phyloP scores from a whole-genome alignment of 805 yeast genomes.

The Yamadazyma laniorum region DNA sequence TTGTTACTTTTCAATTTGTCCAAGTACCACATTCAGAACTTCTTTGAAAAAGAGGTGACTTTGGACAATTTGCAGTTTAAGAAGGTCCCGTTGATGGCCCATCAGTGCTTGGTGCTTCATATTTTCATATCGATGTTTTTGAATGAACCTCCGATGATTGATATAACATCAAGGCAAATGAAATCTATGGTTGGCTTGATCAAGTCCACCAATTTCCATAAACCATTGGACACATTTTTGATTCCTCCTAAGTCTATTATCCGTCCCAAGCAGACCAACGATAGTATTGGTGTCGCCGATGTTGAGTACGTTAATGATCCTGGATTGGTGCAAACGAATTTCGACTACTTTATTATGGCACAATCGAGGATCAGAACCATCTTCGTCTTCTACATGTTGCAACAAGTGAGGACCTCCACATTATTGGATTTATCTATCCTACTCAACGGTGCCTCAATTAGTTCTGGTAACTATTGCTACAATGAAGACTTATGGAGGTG shows the following conservation, averaged over 20 bases:
- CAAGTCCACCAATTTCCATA: conserved; percentile 50
- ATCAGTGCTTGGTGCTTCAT: conserved; percentile 55
- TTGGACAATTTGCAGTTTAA: conserved; percentile 47
- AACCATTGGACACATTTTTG: conserved; percentile 46
- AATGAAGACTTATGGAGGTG: conserved; percentile 62
- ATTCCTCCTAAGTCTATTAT: conserved; percentile 36
- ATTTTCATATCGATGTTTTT: conserved; percentile 56
- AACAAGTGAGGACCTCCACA: conserved; percentile 43
- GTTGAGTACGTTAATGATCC: conserved; percentile 6
- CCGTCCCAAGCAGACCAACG: not conserved
- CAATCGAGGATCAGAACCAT: conserved; percentile 57
- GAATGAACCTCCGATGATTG: conserved; percentile 51
- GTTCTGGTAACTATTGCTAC: conserved; percentile 64
- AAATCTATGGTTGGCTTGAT: conserved; percentile 54
- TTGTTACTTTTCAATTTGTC: conserved; percentile 66
- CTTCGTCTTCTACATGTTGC: conserved; percentile 49
- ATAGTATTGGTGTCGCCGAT: not conserved
- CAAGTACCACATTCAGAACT: conserved; percentile 62
- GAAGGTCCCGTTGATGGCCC: conserved; percentile 55
- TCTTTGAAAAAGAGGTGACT: conserved; percentile 53
- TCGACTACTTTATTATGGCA: conserved; percentile 52
- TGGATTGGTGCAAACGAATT: conserved; percentile 30
- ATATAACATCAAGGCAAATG: conserved; percentile 51
- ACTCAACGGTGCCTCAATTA: conserved; percentile 43
- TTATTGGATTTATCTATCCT: conserved; percentile 43